phyloP scores from a whole-genome alignment of 495 filamentous ascomycete genomes.

The Podospora anserina region DNA sequence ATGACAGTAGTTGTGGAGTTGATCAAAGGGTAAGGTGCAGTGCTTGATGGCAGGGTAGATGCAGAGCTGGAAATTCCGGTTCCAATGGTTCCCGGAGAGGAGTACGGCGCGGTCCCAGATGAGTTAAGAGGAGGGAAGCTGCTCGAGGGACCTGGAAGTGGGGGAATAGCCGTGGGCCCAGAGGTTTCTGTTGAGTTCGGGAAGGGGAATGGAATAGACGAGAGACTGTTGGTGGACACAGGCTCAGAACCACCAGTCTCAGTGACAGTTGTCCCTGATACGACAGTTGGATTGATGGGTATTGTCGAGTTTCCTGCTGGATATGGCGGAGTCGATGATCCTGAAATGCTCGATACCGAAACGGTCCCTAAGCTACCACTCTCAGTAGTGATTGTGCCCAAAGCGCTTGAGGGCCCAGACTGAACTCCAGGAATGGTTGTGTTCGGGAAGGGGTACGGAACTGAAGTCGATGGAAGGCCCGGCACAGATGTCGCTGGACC shows the following conservation, averaged over 20 bases:
- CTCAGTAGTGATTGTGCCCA: not conserved
- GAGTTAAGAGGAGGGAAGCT: not conserved
- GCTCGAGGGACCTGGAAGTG: conserved; percentile 1
- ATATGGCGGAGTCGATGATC: conserved; percentile 6
- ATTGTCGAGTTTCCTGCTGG: conserved; percentile 2
- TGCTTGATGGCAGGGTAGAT: not conserved
- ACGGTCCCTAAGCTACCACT: not conserved
- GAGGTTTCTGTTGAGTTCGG: conserved; percentile 21
- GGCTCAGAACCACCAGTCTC: not conserved
- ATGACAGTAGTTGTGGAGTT: conserved; percentile 20
- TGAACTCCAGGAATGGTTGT: conserved; percentile 19
- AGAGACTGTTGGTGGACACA: not conserved
- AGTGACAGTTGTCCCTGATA: not conserved
- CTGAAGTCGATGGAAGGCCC: conserved; percentile 17
- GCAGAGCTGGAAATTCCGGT: not conserved
- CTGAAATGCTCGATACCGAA: not conserved
- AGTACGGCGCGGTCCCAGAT: conserved; percentile 8
- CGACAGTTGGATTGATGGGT: not conserved
- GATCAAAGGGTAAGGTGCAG: conserved; percentile 8
- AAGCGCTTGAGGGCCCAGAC: conserved; percentile 1
- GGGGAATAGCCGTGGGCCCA: conserved; percentile 8
- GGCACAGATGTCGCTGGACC: conserved; percentile 4
- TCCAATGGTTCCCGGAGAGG: not conserved
- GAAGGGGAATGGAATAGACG: conserved; percentile 7
- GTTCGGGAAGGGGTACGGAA: not conserved